Base-by-base conservation (phyloP, 306 rosid species). In the Quercus bicolor region DNA sequence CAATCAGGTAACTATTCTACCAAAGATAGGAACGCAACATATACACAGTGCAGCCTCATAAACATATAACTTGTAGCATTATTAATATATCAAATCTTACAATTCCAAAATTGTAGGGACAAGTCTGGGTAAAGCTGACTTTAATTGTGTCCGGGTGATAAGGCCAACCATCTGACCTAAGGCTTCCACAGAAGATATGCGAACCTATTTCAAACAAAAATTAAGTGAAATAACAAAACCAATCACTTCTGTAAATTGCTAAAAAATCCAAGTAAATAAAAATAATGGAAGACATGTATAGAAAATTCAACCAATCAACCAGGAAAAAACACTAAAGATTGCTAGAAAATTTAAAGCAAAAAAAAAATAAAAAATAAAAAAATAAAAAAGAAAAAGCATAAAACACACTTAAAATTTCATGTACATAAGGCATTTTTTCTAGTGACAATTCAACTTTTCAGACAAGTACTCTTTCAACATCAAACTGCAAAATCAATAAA, bases 151-250 rank as follows among this genome's bases (percentile, higher is more conserved):
- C 73, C 98, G 86, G 64, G 94, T 87, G 77, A 94, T 87, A 74
- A 94, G 94, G 75, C 94, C 93, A 75, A 94, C 97, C 94, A 94
- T 92, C 85, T 94, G 97, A 52, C 98, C 97, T 72, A 94, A 78
- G 73, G 98, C 98, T 72, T 94, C 98, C 75, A 94, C 92, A 70
- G 97, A 89, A 64, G 97, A 89, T 68, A 82, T 80, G 55, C 93
- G 93, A 80, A 92, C 93, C 97, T 94, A 74, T 57, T 62, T 74
- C 85, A 85, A 72, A 77, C 45, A 66, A 33, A 43, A 72, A 48
- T 74, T 21, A 85, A 23, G 11, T n/a, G 43, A 20, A 72, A 23
- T 78, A 43, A 74, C 70, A 76, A 70, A 29, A 80, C 59, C 74
- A 23, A 72, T 52, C 20, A 18, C 0, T 33, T 40, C 55, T 61